Evolutionary conservation across 768 basidiomycete species (phyloP), one percentile per base, ranked within the genome.

Genomic region (Leccinellum albellum): DNA sequence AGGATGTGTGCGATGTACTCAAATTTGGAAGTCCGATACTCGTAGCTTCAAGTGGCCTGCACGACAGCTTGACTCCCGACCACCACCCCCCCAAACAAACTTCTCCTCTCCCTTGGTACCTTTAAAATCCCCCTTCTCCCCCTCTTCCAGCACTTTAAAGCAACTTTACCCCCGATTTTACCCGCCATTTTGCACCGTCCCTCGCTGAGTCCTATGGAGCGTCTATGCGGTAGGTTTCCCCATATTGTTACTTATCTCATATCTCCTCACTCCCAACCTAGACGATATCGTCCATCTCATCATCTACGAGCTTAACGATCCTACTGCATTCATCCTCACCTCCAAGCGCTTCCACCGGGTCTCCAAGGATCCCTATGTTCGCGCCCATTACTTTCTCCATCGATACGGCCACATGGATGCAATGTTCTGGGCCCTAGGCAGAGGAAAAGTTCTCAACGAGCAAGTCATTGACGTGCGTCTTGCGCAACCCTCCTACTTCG

Each of bases 351-450:
- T 85, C 66, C 68, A 83, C 63, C 67, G 74, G 12, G 83, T 91
- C 73, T 84, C 86, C 12, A 80, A 79, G 70, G 88, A 88, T 73
- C 81, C 88, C 56, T 90, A 89, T 67, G 82, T 88, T 61, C 81
- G 88, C 61, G 87, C 89, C 9, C 82, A 82, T 66, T 91, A 91
- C 72, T 91, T 91, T 71, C 81, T 91, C 63, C 73, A 78, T 61
- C 86, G 88, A 63, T 83, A 88, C 73, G 89, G 89, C 24, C 76
- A 75, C 50, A 79, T 82, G 51, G 81, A 89, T 64, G 88, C 88
- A 51, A 73, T 90, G 64, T 91, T 82, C 68, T 82, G 83, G 75
- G 89, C 89, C n/a, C 73, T 91, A 59, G 85, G 86, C 20, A 78
- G 87, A 57, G 88, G 88, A 20, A 86, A 79, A 69, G 73, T 89